phyloP scores from a whole-genome alignment of 495 filamentous ascomycete genomes.

The Lasiosphaeris hirsuta region DNA sequence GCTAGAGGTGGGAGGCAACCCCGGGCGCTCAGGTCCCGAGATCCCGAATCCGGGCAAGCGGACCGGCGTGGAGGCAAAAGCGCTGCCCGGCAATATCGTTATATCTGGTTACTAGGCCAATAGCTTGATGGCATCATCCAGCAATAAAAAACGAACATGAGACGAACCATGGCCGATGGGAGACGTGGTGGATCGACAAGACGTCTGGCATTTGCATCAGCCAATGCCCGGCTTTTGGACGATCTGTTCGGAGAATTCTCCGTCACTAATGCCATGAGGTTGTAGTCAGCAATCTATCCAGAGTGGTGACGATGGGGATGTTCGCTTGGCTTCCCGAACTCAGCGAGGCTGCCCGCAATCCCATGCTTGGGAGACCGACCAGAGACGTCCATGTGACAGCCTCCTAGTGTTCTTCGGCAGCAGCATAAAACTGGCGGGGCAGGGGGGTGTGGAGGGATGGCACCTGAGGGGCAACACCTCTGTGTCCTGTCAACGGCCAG shows the following conservation, averaged over 20 bases:
- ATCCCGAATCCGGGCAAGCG: conserved; percentile 10
- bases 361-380: too few relatives aligned
- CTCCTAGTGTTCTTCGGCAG: too few relatives aligned
- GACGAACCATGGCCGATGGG: conserved; percentile 7
- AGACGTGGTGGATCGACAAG: conserved; percentile 6
- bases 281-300: conserved; percentile 6
- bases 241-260: conserved; percentile 6
- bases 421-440: too few relatives aligned
- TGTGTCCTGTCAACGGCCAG: not conserved
- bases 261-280: conserved; percentile 14
- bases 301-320: not conserved
- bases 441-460: too few relatives aligned
- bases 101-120: not conserved
- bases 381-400: too few relatives aligned
- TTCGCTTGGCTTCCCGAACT: not conserved
- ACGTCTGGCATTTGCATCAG: conserved; percentile 5
- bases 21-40: conserved; percentile 3
- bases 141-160: conserved; percentile 4
- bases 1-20: not conserved
- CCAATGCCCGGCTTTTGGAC: not conserved
- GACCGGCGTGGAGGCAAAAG: not conserved
- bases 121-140: not conserved
- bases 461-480: too few relatives aligned
- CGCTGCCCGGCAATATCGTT: not conserved
- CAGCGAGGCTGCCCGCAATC: not conserved